phyloP scores from a whole-genome alignment of 1,139 yeast species.

The Scheffersomyces illinoinensis region DNA sequence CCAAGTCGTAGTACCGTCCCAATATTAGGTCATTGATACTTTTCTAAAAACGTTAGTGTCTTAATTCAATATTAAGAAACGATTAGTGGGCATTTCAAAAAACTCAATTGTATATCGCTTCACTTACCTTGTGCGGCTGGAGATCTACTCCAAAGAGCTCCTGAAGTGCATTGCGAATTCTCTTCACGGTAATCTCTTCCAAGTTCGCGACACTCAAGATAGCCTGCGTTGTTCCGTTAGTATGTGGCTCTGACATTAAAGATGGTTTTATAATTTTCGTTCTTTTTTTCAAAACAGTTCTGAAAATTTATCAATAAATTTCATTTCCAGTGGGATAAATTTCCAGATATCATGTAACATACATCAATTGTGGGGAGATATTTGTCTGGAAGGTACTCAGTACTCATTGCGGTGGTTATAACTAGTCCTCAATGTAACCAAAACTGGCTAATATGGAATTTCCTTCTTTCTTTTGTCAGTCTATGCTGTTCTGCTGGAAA shows the following conservation, averaged over 20 bases:
- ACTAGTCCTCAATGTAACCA: background rate
- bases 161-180: constrained; percentile 68
- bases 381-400: constrained; percentile 26
- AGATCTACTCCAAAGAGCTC: constrained; percentile 64
- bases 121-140: constrained; percentile 46
- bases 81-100: background rate
- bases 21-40: constrained; percentile 62
- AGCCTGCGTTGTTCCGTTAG: constrained; percentile 48
- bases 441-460: background rate
- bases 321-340: background rate
- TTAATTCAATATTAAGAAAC: too few relatives aligned
- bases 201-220: constrained; percentile 73
- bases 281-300: background rate
- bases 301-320: background rate
- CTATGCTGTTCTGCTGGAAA: background rate
- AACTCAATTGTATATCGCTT: background rate
- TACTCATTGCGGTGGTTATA: constrained; percentile 9
- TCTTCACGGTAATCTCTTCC: constrained; percentile 70
- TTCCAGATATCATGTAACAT: constrained; percentile 24
- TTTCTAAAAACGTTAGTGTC: constrained; percentile 34
- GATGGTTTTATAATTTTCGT: background rate
- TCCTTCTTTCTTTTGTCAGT: background rate
- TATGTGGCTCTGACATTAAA: constrained; percentile 3
- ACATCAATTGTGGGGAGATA: constrained; percentile 73
- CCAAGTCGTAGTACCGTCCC: constrained; percentile 54